phyloP scores from a whole-genome alignment of 2,329 filamentous ascomycete species.

The Aspergillus candidus region DNA sequence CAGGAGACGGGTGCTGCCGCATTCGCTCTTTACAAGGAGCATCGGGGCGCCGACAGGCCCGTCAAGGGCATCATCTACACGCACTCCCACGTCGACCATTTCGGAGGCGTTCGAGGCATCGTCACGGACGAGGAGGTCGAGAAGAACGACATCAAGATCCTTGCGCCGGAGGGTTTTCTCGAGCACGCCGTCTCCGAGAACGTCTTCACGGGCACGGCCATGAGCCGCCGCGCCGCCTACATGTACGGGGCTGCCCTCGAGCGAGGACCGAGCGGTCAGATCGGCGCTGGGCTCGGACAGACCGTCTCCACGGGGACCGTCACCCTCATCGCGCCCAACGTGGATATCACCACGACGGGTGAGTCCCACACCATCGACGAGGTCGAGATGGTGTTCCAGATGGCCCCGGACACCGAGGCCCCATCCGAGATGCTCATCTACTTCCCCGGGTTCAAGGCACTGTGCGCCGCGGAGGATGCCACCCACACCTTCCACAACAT shows the following conservation, averaged over 20 bases:
- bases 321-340: constrained; percentile 33
- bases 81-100: constrained; percentile 40
- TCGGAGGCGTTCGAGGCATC: constrained; percentile 22
- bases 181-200: constrained; percentile 37
- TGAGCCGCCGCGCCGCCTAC: constrained; percentile 33
- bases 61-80: constrained; percentile 37
- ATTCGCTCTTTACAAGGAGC: constrained; percentile 28
- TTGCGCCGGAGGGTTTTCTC: constrained; percentile 37
- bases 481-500: constrained; percentile 41
- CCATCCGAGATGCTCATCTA: constrained; percentile 39
- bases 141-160: constrained; percentile 13
- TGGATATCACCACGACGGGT: constrained; percentile 27
- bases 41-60: constrained; percentile 9
- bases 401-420: constrained; percentile 39
- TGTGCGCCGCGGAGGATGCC: constrained; percentile 36
- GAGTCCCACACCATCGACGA: constrained; percentile 28
- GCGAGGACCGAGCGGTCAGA: constrained; percentile 26
- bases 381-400: constrained; percentile 37
- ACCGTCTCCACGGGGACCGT: constrained; percentile 21
- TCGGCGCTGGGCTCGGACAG: constrained; percentile 36
- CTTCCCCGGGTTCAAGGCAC: constrained; percentile 32
- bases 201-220: constrained; percentile 34
- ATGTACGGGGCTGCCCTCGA: constrained; percentile 37
- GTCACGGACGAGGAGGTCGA: constrained; percentile 7
- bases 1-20: constrained; percentile 30